Percentiles rank a stretch among this genome's conserved stretches.
These are phyloP conservation scores for Solanum aculeatissimum DNA, from an alignment of 305 asterid genomes.

Conservation along the genomic window DNA sequence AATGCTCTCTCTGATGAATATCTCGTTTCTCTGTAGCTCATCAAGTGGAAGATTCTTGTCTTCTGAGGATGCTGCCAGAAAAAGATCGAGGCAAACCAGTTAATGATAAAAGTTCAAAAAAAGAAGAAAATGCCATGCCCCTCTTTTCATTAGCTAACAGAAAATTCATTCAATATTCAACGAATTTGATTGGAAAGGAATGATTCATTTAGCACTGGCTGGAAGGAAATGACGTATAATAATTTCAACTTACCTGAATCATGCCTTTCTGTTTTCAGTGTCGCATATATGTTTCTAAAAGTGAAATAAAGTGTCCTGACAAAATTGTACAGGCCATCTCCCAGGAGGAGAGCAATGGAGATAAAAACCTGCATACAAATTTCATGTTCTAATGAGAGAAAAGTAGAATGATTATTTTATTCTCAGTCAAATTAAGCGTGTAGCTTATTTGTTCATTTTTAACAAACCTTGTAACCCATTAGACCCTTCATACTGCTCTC, in stretches of 20 bases:
- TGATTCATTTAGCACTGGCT: neutral
- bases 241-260: conserved; percentile 12
- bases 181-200: too few species aligned
- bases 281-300: conserved; percentile 29
- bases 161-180: neutral
- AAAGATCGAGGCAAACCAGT: neutral
- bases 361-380: conserved; percentile 57
- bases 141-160: neutral
- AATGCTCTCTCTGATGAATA: conserved; percentile 62
- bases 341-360: conserved; percentile 77
- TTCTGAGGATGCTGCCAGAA: conserved; percentile 28
- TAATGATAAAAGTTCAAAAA: neutral
- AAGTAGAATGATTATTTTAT: neutral
- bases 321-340: conserved; percentile 88
- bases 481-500: conserved; percentile 79
- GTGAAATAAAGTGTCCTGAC: conserved; percentile 55
- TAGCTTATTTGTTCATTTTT: neutral
- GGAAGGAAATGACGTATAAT: neutral
- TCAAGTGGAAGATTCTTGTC: conserved; percentile 18
- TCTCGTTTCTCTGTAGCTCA: conserved; percentile 39
- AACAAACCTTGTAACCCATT: conserved; percentile 67
- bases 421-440: neutral
- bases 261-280: conserved; percentile 28
- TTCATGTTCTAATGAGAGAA: neutral
- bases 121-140: neutral